Conservation (phyloP, 2,329 filamentous ascomycete species). For the Escovopsis weberi region DNA sequence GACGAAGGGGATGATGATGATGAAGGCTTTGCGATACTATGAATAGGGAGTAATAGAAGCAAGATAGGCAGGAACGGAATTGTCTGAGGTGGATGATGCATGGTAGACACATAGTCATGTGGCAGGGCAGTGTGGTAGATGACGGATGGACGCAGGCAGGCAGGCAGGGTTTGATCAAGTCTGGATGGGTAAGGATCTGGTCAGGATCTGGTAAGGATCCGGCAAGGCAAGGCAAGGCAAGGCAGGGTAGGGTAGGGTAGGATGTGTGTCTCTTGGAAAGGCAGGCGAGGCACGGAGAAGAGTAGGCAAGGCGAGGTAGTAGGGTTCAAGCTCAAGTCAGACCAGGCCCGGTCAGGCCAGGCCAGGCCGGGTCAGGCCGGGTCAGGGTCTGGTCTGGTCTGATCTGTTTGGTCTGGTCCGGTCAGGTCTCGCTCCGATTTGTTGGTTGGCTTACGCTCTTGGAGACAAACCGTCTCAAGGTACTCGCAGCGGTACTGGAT, state of each 20-base stretch:
- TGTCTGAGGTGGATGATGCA: constrained; percentile 1
- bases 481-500: constrained; percentile 46
- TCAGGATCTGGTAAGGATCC: constrained; percentile 1
- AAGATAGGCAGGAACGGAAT: constrained; percentile 3
- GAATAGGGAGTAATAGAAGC: not conserved
- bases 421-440: too few relatives aligned
- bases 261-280: too few relatives aligned
- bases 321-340: too few relatives aligned
- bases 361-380: too few relatives aligned
- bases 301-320: too few relatives aligned
- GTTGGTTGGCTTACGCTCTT: constrained; percentile 16
- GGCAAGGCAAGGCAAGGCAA: constrained; percentile 1
- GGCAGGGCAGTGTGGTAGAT: not conserved
- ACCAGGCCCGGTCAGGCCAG: too few relatives aligned
- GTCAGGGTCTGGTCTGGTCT: too few relatives aligned
- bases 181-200: not conserved
- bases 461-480: constrained; percentile 36
- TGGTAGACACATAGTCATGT: not conserved
- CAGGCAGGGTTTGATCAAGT: constrained; percentile 3
- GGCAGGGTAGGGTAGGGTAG: not conserved
- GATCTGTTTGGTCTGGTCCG: too few relatives aligned
- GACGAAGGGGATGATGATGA: not conserved
- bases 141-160: not conserved
- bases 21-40: not conserved
- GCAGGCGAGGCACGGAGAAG: too few relatives aligned